These are phyloP conservation scores for Globisporangium orthogonon DNA, from an alignment of 352 stramenopile species.

Conservation along the genomic window DNA sequence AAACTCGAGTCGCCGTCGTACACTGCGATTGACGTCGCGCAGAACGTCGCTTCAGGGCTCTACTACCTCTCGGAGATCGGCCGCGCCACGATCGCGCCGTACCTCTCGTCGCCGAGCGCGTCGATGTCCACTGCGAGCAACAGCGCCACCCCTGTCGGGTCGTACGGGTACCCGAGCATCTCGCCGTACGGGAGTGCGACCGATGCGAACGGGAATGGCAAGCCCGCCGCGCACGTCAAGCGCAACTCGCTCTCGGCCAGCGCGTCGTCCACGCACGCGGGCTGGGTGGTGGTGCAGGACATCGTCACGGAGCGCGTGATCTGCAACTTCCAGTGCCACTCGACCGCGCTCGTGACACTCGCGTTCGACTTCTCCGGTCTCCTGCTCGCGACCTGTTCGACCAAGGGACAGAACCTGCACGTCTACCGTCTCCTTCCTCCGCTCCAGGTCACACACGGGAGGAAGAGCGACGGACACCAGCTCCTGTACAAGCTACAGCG, in stretches of 20 bases:
- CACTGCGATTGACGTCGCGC: conserved; percentile 74
- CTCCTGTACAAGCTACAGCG: conserved; percentile 85
- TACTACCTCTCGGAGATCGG: conserved; percentile 82
- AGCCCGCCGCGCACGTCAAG: conserved; percentile 5
- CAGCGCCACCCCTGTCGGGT: conserved; percentile 12
- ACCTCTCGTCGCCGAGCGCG: conserved; percentile 54
- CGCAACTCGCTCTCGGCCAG: conserved; percentile 9
- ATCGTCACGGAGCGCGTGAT: conserved; percentile 54
- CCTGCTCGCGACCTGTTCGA: conserved; percentile 73
- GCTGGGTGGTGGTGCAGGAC: conserved; percentile 69
- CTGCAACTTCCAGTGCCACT: conserved; percentile 72
- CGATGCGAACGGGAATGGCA: conserved; percentile 3
- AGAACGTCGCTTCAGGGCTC: conserved; percentile 83
- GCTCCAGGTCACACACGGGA: conserved; percentile 20
- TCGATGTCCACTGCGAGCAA: conserved; percentile 13
- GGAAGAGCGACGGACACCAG: conserved; percentile 20
- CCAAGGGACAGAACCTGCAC: conserved; percentile 83
- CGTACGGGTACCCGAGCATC: conserved; percentile 15
- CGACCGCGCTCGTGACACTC: conserved; percentile 60
- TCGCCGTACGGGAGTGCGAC: conserved; percentile 8
- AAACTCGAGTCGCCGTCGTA: conserved; percentile 31
- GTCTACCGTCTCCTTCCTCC: conserved; percentile 72
- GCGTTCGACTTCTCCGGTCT: conserved; percentile 73
- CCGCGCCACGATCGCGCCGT: conserved; percentile 60
- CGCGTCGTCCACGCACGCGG: conserved; percentile 22